A percentile compares a stretch with the other conserved stretches of the same genome.
phyloP scores from a whole-genome alignment of 1,284 basidiomycete genomes.

The Malassezia sp. region DNA sequence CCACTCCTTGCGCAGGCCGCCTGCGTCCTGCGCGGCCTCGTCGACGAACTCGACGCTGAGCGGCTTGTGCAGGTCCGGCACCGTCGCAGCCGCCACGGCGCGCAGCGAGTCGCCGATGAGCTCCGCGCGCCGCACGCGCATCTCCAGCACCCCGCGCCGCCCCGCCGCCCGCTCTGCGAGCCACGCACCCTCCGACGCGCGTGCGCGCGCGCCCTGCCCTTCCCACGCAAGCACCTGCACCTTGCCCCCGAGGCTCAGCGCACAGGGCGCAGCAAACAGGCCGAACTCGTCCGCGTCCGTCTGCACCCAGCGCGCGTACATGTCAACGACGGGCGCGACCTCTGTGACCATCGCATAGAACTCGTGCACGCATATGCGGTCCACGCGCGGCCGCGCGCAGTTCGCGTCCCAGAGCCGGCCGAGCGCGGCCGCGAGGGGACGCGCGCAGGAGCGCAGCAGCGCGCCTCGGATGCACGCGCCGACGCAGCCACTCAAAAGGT shows the following conservation, averaged over 20 bases:
- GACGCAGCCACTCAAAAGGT: too few relatives aligned
- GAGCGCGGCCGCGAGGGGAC: slow-evolving; percentile 1
- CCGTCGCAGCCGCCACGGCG: slow-evolving; percentile 7
- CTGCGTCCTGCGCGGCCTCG: slow-evolving; percentile 29
- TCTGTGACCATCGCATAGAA: slow-evolving; percentile 9
- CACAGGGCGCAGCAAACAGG: slow-evolving; percentile 16
- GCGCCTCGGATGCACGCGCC: too few relatives aligned
- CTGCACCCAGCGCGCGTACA: slow-evolving; percentile 10
- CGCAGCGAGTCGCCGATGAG: slow-evolving; percentile 12
- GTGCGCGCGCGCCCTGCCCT: slow-evolving; percentile 10
- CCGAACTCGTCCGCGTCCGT: neutral
- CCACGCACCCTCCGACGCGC: slow-evolving; percentile 25
- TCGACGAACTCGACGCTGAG: slow-evolving; percentile 24
- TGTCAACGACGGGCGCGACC: neutral
- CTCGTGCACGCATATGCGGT: neutral
- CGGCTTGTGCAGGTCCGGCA: slow-evolving; percentile 5
- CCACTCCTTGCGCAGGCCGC: slow-evolving; percentile 30
- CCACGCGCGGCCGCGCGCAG: neutral
- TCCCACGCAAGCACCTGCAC: slow-evolving; percentile 20
- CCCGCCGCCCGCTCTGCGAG: neutral
- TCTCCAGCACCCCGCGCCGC: neutral
- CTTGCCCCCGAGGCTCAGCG: slow-evolving; percentile 26
- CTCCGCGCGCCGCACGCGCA: slow-evolving; percentile 3
- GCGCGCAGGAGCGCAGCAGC: too few relatives aligned
- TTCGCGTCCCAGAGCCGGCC: neutral